A percentile compares a stretch with the other conserved stretches of the same genome.
phyloP scores from a whole-genome alignment of 495 filamentous ascomycete genomes.

The Aspergillus egyptiacus region DNA sequence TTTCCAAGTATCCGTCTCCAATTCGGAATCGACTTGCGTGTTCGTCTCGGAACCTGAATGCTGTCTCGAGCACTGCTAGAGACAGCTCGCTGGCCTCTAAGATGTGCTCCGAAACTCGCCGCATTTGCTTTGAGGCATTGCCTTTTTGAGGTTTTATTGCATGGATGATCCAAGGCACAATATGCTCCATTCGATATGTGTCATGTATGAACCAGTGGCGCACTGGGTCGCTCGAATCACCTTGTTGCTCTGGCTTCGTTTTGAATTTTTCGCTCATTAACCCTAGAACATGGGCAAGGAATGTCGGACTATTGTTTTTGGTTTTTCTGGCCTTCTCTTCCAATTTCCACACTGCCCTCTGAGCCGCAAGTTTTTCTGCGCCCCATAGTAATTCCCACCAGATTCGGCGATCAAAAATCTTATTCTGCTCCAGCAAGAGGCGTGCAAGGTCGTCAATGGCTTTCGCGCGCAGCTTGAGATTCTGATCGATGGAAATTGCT shows the following conservation, averaged over 20 bases:
- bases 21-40: slow-evolving; percentile 68
- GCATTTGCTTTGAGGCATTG: slow-evolving; percentile 25
- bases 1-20: slow-evolving; percentile 51
- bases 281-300: slow-evolving; percentile 63
- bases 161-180: slow-evolving; percentile 69
- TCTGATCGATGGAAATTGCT: slow-evolving; percentile 70
- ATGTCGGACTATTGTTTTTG: slow-evolving; percentile 41
- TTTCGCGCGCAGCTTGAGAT: slow-evolving; percentile 62
- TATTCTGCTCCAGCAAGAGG: slow-evolving; percentile 53
- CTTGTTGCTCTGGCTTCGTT: slow-evolving; percentile 44
- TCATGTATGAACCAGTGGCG: slow-evolving; percentile 80
- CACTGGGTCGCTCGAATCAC: slow-evolving; percentile 62
- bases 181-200: slow-evolving; percentile 63
- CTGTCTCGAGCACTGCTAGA: slow-evolving; percentile 61
- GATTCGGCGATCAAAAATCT: slow-evolving; percentile 51
- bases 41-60: slow-evolving; percentile 63
- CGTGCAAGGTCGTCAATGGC: slow-evolving; percentile 66
- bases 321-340: slow-evolving; percentile 55
- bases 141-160: slow-evolving; percentile 56
- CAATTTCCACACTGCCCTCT: slow-evolving; percentile 71
- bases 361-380: slow-evolving; percentile 83
- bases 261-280: slow-evolving; percentile 66
- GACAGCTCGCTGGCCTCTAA: slow-evolving; percentile 77
- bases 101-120: slow-evolving; percentile 48
- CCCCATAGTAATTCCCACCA: slow-evolving; percentile 82